These are phyloP conservation scores for Didymella pinodella DNA, from an alignment of 2,329 filamentous ascomycete species.

Conservation along the genomic window DNA sequence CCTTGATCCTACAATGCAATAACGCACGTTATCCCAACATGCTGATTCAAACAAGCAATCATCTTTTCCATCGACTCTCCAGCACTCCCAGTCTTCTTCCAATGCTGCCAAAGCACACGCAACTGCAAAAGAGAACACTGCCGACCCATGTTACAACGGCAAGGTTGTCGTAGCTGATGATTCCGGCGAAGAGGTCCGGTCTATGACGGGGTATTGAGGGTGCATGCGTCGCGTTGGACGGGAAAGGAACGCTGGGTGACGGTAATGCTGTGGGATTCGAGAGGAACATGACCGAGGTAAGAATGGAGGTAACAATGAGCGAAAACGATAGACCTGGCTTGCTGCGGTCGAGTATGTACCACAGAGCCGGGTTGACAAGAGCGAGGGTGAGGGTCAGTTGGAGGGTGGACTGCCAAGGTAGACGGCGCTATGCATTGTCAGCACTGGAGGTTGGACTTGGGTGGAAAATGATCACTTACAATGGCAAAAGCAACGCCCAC, in stretches of 20 bases:
- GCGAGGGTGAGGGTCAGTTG: constrained; percentile 90
- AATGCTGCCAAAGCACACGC: constrained; percentile 95
- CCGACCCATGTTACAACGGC: constrained; percentile 87
- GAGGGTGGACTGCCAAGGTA: constrained; percentile 94
- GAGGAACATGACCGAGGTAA: constrained; percentile 76
- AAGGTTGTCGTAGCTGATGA: constrained; percentile 68
- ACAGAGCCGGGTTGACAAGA: constrained; percentile 89
- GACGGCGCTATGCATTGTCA: constrained; percentile 69
- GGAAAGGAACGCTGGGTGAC: constrained; percentile 36
- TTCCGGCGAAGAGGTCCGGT: constrained; percentile 57
- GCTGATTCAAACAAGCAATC: neutral
- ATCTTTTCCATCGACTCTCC: constrained; percentile 32
- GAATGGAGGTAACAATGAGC: constrained; percentile 73
- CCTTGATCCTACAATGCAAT: neutral
- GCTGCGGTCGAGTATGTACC: constrained; percentile 95
- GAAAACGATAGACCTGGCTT: constrained; percentile 84
- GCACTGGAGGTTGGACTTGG: neutral
- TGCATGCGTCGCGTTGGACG: constrained; percentile 33
- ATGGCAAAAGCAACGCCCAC: constrained; percentile 81
- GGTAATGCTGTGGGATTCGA: constrained; percentile 82
- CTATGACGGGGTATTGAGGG: constrained; percentile 2
- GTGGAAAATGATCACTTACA: constrained; percentile 63
- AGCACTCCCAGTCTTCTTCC: constrained; percentile 73
- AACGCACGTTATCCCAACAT: neutral
- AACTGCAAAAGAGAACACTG: constrained; percentile 93